These are phyloP conservation scores for Aphanoascus verrucosus DNA, from an alignment of 2,329 filamentous ascomycete species.

Conservation along the genomic window DNA sequence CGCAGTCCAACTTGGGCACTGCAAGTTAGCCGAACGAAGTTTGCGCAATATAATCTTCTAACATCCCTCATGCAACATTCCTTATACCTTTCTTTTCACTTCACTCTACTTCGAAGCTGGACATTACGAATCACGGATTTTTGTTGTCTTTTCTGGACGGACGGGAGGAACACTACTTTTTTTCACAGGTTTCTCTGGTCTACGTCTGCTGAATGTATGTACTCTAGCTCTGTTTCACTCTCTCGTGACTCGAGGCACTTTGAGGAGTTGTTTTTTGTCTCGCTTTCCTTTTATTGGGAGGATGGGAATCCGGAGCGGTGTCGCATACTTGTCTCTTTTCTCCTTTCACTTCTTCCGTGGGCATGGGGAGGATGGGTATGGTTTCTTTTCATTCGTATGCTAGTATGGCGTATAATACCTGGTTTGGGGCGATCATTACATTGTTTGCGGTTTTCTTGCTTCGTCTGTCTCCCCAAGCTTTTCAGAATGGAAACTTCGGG, in stretches of 20 bases:
- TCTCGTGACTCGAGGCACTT: not conserved
- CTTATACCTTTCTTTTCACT: not conserved
- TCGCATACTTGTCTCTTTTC: not conserved
- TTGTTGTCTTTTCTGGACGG: not conserved
- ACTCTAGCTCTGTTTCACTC: not conserved
- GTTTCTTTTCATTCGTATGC: not conserved
- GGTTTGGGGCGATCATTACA: not conserved
- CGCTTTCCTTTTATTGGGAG: not conserved
- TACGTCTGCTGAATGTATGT: not conserved
- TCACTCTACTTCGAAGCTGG: not conserved
- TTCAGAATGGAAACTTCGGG: no score
- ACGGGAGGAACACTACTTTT: not conserved
- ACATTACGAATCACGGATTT: not conserved
- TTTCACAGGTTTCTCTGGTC: not conserved
- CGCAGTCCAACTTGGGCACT: slow-evolving; percentile 1
- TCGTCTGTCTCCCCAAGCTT: no score
- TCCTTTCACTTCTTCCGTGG: not conserved
- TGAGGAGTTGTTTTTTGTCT: slow-evolving; percentile 4
- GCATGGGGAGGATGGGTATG: slow-evolving; percentile 1
- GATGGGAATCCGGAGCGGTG: not conserved
- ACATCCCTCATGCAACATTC: not conserved
- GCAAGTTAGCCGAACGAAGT: not conserved
- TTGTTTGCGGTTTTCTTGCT: no score
- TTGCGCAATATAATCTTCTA: not conserved
- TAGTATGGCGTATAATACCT: not conserved